Evolutionary conservation across 768 basidiomycete species (phyloP).

Genomic region (Solioccasus polychromus): DNA sequence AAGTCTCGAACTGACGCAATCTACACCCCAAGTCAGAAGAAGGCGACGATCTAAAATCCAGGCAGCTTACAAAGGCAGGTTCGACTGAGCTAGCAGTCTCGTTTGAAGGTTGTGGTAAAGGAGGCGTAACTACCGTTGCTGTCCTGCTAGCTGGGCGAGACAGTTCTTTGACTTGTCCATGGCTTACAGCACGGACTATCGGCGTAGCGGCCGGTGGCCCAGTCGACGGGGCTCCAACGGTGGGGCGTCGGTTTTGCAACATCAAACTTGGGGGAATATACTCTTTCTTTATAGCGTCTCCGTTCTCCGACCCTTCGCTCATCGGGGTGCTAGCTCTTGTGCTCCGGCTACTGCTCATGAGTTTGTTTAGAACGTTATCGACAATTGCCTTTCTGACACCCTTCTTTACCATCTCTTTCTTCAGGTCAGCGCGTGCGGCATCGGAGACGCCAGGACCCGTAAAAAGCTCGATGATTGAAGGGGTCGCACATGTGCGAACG

Average conservation of each 20-base stretch:
- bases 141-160: slow-evolving; percentile 63
- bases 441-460: slow-evolving; percentile 80
- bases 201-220: slow-evolving; percentile 25
- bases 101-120: slow-evolving; percentile 39
- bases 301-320: slow-evolving; percentile 63
- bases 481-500: slow-evolving; percentile 83
- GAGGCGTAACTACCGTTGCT: slow-evolving; percentile 41
- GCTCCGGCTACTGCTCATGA: slow-evolving; percentile 46
- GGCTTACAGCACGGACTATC: slow-evolving; percentile 46
- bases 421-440: slow-evolving; percentile 87
- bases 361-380: slow-evolving; percentile 70
- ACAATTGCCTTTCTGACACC: slow-evolving; percentile 84
- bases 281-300: slow-evolving; percentile 41
- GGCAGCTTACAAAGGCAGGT: slow-evolving; percentile 62
- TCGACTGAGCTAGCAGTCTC: slow-evolving; percentile 49
- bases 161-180: slow-evolving; percentile 45
- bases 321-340: slow-evolving; percentile 41
- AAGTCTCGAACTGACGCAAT: slow-evolving; percentile 84
- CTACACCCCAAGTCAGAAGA: slow-evolving; percentile 34
- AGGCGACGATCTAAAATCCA: not conserved
- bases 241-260: slow-evolving; percentile 50
- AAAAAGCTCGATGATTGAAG: slow-evolving; percentile 81
- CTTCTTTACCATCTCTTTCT: slow-evolving; percentile 86
- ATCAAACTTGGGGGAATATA: slow-evolving; percentile 77
- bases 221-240: slow-evolving; percentile 29